phyloP scores from a whole-genome alignment of 2,329 filamentous ascomycete species.

The Rhinocladiella similis region DNA sequence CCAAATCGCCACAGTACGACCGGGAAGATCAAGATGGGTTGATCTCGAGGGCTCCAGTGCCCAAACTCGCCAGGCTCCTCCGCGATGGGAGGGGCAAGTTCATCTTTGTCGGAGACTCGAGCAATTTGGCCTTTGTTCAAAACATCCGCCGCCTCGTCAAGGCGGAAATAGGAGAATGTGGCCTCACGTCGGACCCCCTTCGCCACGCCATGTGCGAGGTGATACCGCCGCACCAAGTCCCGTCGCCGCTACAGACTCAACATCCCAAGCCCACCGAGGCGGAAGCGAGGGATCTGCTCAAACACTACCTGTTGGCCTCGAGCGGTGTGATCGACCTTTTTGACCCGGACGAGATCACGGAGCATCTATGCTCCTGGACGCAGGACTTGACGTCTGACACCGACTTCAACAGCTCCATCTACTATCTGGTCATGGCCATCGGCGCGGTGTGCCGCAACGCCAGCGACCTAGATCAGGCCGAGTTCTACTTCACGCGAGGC shows the following conservation, averaged over 20 bases:
- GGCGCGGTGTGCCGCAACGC: constrained; percentile 41
- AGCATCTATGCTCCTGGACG: constrained; percentile 41
- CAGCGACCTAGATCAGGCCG: constrained; percentile 42
- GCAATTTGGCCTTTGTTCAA: constrained; percentile 54
- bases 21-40: constrained; percentile 11
- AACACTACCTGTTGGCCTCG: constrained; percentile 47
- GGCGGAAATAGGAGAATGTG: constrained; percentile 44
- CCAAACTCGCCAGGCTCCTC: constrained; percentile 47
- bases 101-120: constrained; percentile 57
- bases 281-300: constrained; percentile 43
- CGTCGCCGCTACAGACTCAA: constrained; percentile 18
- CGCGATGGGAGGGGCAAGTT: constrained; percentile 55
- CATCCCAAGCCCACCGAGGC: constrained; percentile 35
- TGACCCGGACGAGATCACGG: constrained; percentile 45
- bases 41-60: constrained; percentile 37
- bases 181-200: constrained; percentile 42
- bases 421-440: constrained; percentile 53
- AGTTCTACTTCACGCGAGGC: constrained; percentile 50
- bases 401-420: constrained; percentile 49
- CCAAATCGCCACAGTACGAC: constrained; percentile 24
- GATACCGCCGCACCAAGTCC: constrained; percentile 21
- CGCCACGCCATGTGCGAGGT: constrained; percentile 44
- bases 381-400: constrained; percentile 33
- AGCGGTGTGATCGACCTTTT: constrained; percentile 52
- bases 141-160: constrained; percentile 53